Evolutionary conservation across 2,329 filamentous ascomycete species (phyloP).

Genomic region (Rhinocladiella similis): DNA sequence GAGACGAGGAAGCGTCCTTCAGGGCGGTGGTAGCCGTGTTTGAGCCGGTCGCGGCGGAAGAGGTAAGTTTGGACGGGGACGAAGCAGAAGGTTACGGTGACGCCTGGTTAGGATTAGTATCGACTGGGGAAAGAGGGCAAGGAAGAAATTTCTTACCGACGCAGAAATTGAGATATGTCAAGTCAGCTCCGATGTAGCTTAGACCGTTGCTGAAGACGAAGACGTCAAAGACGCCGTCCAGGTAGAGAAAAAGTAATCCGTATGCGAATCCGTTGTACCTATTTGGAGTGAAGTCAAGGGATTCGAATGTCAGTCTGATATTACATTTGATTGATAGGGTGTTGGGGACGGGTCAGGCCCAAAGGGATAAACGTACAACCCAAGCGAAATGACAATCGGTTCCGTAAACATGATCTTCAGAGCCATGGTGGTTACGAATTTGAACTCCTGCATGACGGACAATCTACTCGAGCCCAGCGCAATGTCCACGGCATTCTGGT

Average conservation of each 20-base stretch:
- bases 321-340: no score
- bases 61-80: slow-evolving; percentile 46
- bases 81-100: slow-evolving; percentile 44
- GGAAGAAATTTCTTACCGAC: slow-evolving; percentile 30
- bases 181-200: slow-evolving; percentile 40
- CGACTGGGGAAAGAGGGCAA: neutral
- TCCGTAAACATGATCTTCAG: slow-evolving; percentile 46
- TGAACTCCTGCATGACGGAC: slow-evolving; percentile 40
- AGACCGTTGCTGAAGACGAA: slow-evolving; percentile 44
- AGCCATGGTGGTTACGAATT: slow-evolving; percentile 45
- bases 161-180: slow-evolving; percentile 47
- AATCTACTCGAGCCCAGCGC: slow-evolving; percentile 37
- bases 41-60: slow-evolving; percentile 40
- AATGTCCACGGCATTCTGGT: slow-evolving; percentile 34
- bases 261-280: slow-evolving; percentile 46
- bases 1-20: slow-evolving; percentile 46
- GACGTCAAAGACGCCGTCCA: slow-evolving; percentile 46
- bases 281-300: no score
- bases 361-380: slow-evolving; percentile 2
- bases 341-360: no score
- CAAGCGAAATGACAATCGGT: slow-evolving; percentile 39
- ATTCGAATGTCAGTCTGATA: neutral
- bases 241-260: slow-evolving; percentile 44
- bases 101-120: slow-evolving; percentile 24
- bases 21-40: slow-evolving; percentile 36